Evolutionary conservation across 2,329 filamentous ascomycete genomes (phyloP).

Genomic region (Dactylellina drechsleri): DNA sequence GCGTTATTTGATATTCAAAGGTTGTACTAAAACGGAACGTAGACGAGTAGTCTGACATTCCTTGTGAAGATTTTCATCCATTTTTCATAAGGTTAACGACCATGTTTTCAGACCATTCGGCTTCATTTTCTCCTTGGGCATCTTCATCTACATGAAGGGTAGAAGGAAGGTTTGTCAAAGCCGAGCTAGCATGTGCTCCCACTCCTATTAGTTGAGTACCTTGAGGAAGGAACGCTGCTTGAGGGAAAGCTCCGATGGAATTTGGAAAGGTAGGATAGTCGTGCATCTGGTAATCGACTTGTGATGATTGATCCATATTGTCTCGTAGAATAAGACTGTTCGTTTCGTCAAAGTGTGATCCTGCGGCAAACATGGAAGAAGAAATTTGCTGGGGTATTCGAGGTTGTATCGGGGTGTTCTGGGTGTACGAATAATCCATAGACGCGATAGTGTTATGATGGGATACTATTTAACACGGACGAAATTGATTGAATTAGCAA

Average conservation of each 20-base stretch:
- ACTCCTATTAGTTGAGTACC: slow-evolving; percentile 44
- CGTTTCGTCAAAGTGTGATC: slow-evolving; percentile 42
- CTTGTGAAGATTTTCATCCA: slow-evolving; percentile 8
- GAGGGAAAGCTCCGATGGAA: slow-evolving; percentile 18
- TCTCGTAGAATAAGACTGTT: slow-evolving; percentile 37
- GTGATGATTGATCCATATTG: slow-evolving; percentile 41
- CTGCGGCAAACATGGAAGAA: slow-evolving; percentile 47
- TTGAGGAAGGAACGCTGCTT: slow-evolving; percentile 22
- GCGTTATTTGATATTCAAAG: too few species aligned
- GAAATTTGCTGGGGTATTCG: slow-evolving; percentile 31
- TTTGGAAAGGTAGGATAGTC: slow-evolving; percentile 27
- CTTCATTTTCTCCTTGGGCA: slow-evolving; percentile 49
- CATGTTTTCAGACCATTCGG: slow-evolving; percentile 42
- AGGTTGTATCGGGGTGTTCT: slow-evolving; percentile 29
- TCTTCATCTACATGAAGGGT: slow-evolving; percentile 50
- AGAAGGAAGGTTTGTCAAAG: slow-evolving; percentile 38
- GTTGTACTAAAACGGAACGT: too few species aligned
- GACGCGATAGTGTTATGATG: slow-evolving; percentile 39
- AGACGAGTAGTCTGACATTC: too few species aligned
- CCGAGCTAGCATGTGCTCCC: slow-evolving; percentile 40
- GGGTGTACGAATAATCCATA: slow-evolving; percentile 44
- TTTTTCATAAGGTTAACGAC: slow-evolving; percentile 47
- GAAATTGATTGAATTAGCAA: slow-evolving; percentile 22
- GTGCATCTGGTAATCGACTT: slow-evolving; percentile 34
- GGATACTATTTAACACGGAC: slow-evolving; percentile 12